Conservation (phyloP, 768 basidiomycete species). For the Mycena vulgaris region DNA sequence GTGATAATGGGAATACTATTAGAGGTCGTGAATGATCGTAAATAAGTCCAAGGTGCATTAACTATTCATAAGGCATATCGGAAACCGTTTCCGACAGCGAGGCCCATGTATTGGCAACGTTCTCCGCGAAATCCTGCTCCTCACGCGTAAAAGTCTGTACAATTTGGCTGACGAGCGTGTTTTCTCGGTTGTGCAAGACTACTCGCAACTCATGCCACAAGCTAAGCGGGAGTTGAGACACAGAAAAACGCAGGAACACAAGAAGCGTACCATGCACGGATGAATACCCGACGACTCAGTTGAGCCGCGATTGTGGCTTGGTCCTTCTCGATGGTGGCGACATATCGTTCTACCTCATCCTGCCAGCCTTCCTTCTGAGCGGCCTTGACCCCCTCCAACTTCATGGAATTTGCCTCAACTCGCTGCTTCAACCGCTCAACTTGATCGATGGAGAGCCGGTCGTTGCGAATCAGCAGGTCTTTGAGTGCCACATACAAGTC, state of each 20-base stretch:
- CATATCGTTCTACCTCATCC: constrained; percentile 85
- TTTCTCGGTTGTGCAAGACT: constrained; percentile 92
- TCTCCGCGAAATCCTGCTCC: constrained; percentile 79
- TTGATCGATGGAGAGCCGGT: constrained; percentile 90
- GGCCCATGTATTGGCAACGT: constrained; percentile 79
- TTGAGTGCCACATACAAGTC: constrained; percentile 91
- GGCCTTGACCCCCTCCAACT: constrained; percentile 81
- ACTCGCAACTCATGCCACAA: constrained; percentile 98
- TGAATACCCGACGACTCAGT: constrained; percentile 86
- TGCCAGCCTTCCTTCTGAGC: constrained; percentile 89
- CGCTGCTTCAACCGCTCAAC: constrained; percentile 92
- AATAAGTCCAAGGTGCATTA: neutral
- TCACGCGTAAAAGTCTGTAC: constrained; percentile 82
- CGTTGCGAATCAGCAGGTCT: constrained; percentile 89
- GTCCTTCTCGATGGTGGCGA: constrained; percentile 85
- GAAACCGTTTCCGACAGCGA: constrained; percentile 80
- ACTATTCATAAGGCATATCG: constrained; percentile 89
- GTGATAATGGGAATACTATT: neutral
- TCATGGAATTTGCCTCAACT: constrained; percentile 81
- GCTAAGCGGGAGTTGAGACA: constrained; percentile 55
- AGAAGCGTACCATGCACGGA: constrained; percentile 81
- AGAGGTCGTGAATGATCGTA: constrained; percentile 30
- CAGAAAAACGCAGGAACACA: neutral
- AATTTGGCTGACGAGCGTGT: constrained; percentile 81
- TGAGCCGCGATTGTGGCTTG: constrained; percentile 84